Evolutionary conservation across 2,329 filamentous ascomycete genomes (phyloP).

Genomic region (Clarireedia homoeocarpa): DNA sequence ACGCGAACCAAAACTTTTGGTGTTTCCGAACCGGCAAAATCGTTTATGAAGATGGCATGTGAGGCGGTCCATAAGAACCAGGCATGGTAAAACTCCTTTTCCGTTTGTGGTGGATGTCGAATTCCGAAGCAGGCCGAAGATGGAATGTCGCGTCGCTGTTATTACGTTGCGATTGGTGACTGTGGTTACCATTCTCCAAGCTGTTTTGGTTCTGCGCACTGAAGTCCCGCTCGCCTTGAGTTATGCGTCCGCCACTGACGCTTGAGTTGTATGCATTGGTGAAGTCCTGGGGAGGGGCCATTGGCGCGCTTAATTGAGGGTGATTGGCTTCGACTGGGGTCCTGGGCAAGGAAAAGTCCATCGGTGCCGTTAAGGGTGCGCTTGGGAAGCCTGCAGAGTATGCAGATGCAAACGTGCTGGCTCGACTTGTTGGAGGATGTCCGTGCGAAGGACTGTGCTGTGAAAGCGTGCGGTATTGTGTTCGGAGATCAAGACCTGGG

Average conservation of each 20-base stretch:
- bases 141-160: slow-evolving; percentile 18
- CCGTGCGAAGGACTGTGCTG: slow-evolving; percentile 23
- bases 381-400: slow-evolving; percentile 45
- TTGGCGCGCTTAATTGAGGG: slow-evolving; percentile 47
- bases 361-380: slow-evolving; percentile 45
- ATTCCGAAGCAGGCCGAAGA: slow-evolving; percentile 17
- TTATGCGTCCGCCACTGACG: slow-evolving; percentile 10
- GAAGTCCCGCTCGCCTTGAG: slow-evolving; percentile 19
- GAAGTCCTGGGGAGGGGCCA: slow-evolving; percentile 45
- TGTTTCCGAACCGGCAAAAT: background rate
- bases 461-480: slow-evolving; percentile 36
- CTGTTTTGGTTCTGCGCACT: slow-evolving; percentile 14
- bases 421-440: slow-evolving; percentile 18
- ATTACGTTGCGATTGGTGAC: slow-evolving; percentile 11
- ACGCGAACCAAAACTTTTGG: background rate
- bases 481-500: slow-evolving; percentile 38
- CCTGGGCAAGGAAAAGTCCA: slow-evolving; percentile 43
- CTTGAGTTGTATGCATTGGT: slow-evolving; percentile 22
- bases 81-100: slow-evolving; percentile 26
- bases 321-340: slow-evolving; percentile 33
- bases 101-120: slow-evolving; percentile 24
- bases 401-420: slow-evolving; percentile 33
- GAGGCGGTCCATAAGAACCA: slow-evolving; percentile 11
- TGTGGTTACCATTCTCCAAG: slow-evolving; percentile 13
- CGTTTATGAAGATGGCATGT: slow-evolving; percentile 10